phyloP scores from a whole-genome alignment of 2,329 filamentous ascomycete genomes.

The Cladosporium austrohemisphaericum region DNA sequence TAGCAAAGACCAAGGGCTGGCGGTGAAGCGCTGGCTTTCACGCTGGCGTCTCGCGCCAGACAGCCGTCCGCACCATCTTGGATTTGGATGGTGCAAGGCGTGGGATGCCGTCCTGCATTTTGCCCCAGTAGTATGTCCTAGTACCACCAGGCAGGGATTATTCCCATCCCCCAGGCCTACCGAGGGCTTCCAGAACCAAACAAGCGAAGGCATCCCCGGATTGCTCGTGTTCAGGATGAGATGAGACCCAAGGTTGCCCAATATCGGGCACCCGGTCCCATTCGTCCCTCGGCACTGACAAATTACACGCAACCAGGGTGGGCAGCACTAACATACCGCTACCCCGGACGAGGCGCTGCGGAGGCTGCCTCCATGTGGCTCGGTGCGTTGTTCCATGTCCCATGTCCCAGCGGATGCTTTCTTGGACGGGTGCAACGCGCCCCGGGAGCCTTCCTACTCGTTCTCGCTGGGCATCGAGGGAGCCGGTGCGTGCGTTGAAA shows the following conservation, averaged over 20 bases:
- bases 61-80: not conserved
- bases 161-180: not conserved
- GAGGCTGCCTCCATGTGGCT: not conserved
- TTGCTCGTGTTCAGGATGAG: not conserved
- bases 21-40: constrained; percentile 12
- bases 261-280: constrained; percentile 8
- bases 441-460: constrained; percentile 12
- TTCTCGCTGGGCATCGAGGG: not conserved
- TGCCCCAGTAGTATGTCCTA: not conserved
- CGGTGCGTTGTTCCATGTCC: constrained; percentile 3
- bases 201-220: not conserved
- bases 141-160: too few relatives aligned
- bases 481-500: constrained; percentile 13
- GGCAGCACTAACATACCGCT: not conserved
- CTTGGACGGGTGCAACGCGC: constrained; percentile 1
- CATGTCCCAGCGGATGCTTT: constrained; percentile 4
- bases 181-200: constrained; percentile 7
- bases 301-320: not conserved
- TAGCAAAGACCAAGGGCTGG: not conserved
- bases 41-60: constrained; percentile 5
- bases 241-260: constrained; percentile 7
- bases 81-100: too few relatives aligned
- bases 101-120: not conserved
- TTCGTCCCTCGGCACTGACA: constrained; percentile 8
- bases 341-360: constrained; percentile 11